These are phyloP conservation scores for Cyclotella baltica DNA, from an alignment of 108 stramenopile species.

Conservation along the genomic window DNA sequence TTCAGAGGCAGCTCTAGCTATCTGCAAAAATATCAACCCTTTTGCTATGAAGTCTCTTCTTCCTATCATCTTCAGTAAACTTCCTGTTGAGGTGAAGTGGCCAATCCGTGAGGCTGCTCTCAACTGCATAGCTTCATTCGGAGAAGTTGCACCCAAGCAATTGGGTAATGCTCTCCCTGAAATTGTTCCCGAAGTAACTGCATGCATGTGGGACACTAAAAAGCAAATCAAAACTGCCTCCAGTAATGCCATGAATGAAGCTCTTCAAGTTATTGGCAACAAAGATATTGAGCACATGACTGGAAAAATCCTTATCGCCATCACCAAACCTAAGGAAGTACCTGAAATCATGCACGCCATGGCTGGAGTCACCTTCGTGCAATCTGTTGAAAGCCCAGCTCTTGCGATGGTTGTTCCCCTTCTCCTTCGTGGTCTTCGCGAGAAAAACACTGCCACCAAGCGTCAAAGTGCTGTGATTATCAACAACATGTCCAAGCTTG, in stretches of 20 bases:
- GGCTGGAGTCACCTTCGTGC: slow-evolving; percentile 98
- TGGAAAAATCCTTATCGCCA: slow-evolving; percentile 90
- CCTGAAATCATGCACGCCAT: slow-evolving; percentile 97
- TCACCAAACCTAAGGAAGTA: slow-evolving; percentile 95
- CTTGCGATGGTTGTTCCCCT: slow-evolving; percentile 99
- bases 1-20: slow-evolving; percentile 76
- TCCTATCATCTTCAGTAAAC: slow-evolving; percentile 76
- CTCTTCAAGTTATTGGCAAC: slow-evolving; percentile 96
- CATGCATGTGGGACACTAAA: slow-evolving; percentile 98
- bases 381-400: slow-evolving; percentile 97
- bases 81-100: slow-evolving; percentile 93
- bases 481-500: slow-evolving; percentile 98
- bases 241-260: slow-evolving; percentile 89
- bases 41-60: slow-evolving; percentile 91
- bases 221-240: slow-evolving; percentile 96
- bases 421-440: slow-evolving; percentile 94
- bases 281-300: slow-evolving; percentile 99
- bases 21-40: slow-evolving; percentile 84
- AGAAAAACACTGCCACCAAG: slow-evolving; percentile 93
- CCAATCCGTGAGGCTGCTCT: slow-evolving; percentile 85
- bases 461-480: slow-evolving; percentile 98
- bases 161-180: slow-evolving; percentile 88
- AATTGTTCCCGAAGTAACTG: slow-evolving; percentile 94
- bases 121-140: slow-evolving; percentile 78
- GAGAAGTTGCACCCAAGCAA: slow-evolving; percentile 78